Evolutionary conservation across 2,329 filamentous ascomycete genomes (phyloP).

Genomic region (Monosporascus sp.): DNA sequence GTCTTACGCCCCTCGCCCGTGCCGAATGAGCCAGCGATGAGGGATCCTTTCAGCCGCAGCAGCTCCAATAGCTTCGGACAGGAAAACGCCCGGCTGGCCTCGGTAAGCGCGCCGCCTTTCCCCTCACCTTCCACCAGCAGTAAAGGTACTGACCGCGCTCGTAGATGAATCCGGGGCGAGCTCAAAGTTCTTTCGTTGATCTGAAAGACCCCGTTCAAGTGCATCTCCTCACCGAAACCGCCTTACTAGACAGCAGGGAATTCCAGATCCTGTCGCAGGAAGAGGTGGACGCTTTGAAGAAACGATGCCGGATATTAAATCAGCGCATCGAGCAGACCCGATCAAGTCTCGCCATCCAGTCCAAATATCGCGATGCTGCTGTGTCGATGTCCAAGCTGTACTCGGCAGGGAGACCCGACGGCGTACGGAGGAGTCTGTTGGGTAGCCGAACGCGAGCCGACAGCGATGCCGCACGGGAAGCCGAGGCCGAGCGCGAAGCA

Average conservation of each 20-base stretch:
- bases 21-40: conserved; percentile 44
- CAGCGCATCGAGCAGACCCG: conserved; percentile 77
- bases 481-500: conserved; percentile 68
- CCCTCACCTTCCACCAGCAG: not conserved
- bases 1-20: conserved; percentile 24
- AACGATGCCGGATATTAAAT: conserved; percentile 67
- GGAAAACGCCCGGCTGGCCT: conserved; percentile 50
- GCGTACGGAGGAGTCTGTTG: conserved; percentile 43
- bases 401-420: conserved; percentile 46
- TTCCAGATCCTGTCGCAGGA: conserved; percentile 86
- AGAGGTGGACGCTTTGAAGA: conserved; percentile 88
- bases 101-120: conserved; percentile 38
- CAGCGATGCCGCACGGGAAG: conserved; percentile 49
- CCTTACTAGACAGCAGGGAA: conserved; percentile 78
- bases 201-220: conserved; percentile 73
- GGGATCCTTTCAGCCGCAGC: conserved; percentile 56
- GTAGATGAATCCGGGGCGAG: conserved; percentile 46
- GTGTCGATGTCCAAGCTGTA: conserved; percentile 80
- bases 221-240: conserved; percentile 90
- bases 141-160: conserved; percentile 5
- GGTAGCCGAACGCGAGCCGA: conserved; percentile 45
- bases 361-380: conserved; percentile 90
- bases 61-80: conserved; percentile 49
- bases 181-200: conserved; percentile 55
- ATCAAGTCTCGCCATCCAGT: conserved; percentile 81